Conservation (phyloP, 176 grass and related monocot genomes). For the Zea luxurians region DNA sequence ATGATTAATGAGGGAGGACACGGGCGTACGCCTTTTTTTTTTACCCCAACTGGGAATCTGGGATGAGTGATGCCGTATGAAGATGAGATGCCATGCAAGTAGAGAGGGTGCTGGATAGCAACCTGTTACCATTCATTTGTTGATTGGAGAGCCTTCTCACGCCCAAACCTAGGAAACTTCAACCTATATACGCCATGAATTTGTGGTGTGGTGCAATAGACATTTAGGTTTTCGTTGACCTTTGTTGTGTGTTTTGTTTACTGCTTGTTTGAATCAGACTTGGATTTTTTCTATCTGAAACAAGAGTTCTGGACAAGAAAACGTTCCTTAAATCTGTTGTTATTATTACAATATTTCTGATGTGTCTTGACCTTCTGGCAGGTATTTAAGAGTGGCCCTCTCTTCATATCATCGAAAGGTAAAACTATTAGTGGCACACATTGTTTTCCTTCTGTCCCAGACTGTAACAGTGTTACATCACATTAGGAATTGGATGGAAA, state of each 20-base stretch:
- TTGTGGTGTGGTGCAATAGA: neutral
- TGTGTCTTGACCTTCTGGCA: constrained; percentile 38
- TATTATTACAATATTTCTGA: constrained; percentile 22
- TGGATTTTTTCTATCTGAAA: neutral
- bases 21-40: neutral
- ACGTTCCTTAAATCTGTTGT: neutral
- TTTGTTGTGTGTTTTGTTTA: neutral
- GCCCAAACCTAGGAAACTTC: neutral
- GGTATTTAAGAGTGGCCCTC: constrained; percentile 98
- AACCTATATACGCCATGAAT: neutral
- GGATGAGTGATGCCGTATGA: neutral
- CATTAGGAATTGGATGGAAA: constrained; percentile 97
- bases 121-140: neutral
- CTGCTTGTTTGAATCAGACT: neutral
- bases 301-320: neutral
- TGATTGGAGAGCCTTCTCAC: neutral
- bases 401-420: constrained; percentile 99
- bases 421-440: constrained; percentile 15
- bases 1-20: neutral
- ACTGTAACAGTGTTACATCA: neutral
- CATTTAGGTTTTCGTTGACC: neutral
- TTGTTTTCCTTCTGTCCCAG: neutral
- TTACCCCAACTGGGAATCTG: no score
- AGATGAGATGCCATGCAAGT: neutral
- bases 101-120: constrained; percentile 2